Conservation (phyloP, 169 alveolate species). For the Cryptosporidium parvum region DNA sequence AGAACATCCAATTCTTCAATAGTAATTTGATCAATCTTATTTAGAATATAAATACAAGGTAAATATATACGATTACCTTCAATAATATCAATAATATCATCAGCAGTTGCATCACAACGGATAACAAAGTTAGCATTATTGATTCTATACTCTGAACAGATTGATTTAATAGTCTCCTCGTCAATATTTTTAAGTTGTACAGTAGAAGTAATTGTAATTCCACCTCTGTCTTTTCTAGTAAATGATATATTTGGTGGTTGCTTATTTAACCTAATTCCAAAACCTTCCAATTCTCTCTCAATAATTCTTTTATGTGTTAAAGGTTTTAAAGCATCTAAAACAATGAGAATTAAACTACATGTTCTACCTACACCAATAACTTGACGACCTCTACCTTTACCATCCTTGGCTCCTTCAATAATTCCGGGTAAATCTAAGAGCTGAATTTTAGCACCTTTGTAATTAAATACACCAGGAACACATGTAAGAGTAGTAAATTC, state of each 20-base stretch:
- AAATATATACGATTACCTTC: slow-evolving; percentile 95
- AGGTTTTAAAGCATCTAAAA: slow-evolving; percentile 95
- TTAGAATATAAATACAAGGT: slow-evolving; percentile 94
- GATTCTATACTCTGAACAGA: slow-evolving; percentile 93
- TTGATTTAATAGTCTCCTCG: slow-evolving; percentile 86
- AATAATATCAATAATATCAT: slow-evolving; percentile 97
- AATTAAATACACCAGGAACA: slow-evolving; percentile 96
- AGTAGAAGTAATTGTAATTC: slow-evolving; percentile 84
- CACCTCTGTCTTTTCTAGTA: slow-evolving; percentile 88
- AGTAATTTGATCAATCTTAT: slow-evolving; percentile 92
- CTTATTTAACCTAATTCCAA: slow-evolving; percentile 96
- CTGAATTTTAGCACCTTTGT: slow-evolving; percentile 96
- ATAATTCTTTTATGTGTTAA: slow-evolving; percentile 92
- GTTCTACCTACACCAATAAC: slow-evolving; percentile 98
- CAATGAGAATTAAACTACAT: slow-evolving; percentile 93
- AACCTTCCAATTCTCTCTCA: slow-evolving; percentile 96
- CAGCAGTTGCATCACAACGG: slow-evolving; percentile 95
- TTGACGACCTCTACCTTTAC: slow-evolving; percentile 98
- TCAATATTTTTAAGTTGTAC: slow-evolving; percentile 80
- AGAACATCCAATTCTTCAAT: slow-evolving; percentile 93
- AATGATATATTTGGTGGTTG: slow-evolving; percentile 92
- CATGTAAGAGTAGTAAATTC: slow-evolving; percentile 99
- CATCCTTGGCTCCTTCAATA: slow-evolving; percentile 98
- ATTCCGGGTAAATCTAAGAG: slow-evolving; percentile 97
- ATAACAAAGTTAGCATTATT: slow-evolving; percentile 93